Conservation (phyloP, 2,329 filamentous ascomycete genomes). For the Talaromyces sp. region DNA sequence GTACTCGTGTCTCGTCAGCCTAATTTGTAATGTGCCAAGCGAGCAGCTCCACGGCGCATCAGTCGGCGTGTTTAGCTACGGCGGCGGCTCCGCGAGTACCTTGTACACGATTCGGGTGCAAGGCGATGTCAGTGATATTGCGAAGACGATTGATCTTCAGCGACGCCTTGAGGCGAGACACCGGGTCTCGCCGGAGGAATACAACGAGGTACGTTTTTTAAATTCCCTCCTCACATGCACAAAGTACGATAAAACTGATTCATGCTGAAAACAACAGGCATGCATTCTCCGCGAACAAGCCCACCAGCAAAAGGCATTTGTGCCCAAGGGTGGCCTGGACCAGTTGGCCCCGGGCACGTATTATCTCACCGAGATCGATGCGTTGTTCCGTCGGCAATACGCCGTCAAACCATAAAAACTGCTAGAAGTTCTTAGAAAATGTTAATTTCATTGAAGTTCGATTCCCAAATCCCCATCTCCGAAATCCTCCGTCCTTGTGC, state of each 20-base stretch:
- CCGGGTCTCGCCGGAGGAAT: conserved; percentile 62
- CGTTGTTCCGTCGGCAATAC: background rate
- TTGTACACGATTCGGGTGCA: conserved; percentile 61
- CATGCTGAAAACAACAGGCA: background rate
- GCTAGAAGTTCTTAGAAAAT: background rate
- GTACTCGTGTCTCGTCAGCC: conserved; percentile 49
- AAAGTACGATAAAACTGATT: background rate
- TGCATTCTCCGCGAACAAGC: background rate
- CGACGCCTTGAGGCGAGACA: conserved; percentile 60
- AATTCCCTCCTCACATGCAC: background rate
- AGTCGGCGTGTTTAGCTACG: conserved; percentile 71
- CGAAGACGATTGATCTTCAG: conserved; percentile 63
- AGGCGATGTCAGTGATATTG: conserved; percentile 63
- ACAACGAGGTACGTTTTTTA: conserved; percentile 45
- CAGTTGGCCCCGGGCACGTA: background rate
- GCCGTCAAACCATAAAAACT: background rate
- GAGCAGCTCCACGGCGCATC: conserved; percentile 54
- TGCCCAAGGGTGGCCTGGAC: background rate
- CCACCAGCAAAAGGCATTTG: background rate
- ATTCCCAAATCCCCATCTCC: background rate
- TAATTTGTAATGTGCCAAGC: conserved; percentile 60
- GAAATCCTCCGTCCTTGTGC: background rate
- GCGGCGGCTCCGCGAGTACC: conserved; percentile 69
- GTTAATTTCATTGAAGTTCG: background rate
- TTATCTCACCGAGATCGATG: background rate